These are phyloP conservation scores for Ogataea trehalophila DNA, from an alignment of 805 yeast species.

Conservation along the genomic window DNA sequence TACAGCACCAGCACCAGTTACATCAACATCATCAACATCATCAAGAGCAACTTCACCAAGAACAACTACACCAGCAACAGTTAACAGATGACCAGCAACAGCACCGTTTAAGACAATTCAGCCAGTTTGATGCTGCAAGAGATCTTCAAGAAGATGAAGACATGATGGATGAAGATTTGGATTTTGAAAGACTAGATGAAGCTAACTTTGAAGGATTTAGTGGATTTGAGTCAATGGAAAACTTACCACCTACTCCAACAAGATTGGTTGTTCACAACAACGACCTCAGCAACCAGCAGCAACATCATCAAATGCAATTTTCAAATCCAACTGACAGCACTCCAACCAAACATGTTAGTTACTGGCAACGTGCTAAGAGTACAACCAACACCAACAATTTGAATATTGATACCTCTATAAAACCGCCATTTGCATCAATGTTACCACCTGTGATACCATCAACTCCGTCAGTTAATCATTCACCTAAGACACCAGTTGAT, in stretches of 20 bases:
- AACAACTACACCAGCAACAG: not conserved
- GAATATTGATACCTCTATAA: not conserved
- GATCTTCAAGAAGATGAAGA: slow-evolving; percentile 8
- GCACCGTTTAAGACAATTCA: not conserved
- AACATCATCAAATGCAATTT: too few relatives aligned
- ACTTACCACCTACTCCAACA: slow-evolving; percentile 42
- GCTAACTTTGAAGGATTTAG: slow-evolving; percentile 25
- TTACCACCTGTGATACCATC: slow-evolving; percentile 6
- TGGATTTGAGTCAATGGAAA: slow-evolving; percentile 18
- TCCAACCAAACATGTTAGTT: slow-evolving; percentile 15
- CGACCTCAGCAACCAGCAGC: not conserved
- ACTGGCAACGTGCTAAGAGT: slow-evolving; percentile 21
- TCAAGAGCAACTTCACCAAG: not conserved
- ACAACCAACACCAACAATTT: slow-evolving; percentile 10
- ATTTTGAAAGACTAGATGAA: slow-evolving; percentile 23
- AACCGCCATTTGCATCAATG: slow-evolving; percentile 16
- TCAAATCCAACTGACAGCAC: slow-evolving; percentile 4
- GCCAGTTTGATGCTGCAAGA: not conserved
- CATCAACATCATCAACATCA: not conserved
- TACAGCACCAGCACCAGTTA: not conserved
- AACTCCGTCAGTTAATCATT: slow-evolving; percentile 4
- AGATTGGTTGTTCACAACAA: slow-evolving; percentile 20
- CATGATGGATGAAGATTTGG: slow-evolving; percentile 25
- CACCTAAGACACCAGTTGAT: slow-evolving; percentile 29
- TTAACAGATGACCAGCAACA: not conserved